A percentile compares a stretch with the other conserved stretches of the same genome.
These are phyloP conservation scores for Phytophthora macrochlamydospora DNA, from an alignment of 352 stramenopile species.

Conservation along the genomic window DNA sequence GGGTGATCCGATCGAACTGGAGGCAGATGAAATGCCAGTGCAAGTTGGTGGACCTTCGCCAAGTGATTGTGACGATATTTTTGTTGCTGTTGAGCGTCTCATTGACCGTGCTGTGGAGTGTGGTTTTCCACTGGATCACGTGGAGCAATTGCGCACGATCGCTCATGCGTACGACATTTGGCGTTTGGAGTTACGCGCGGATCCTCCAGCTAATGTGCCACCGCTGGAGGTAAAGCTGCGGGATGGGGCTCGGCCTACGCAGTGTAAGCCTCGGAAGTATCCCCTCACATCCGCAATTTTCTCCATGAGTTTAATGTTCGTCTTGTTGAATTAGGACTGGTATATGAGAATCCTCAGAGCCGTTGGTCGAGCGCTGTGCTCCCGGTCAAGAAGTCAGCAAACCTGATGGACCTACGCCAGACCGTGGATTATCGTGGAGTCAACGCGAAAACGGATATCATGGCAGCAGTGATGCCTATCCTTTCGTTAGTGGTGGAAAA, in stretches of 20 bases:
- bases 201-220: slow-evolving; percentile 6
- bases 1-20: slow-evolving; percentile 3
- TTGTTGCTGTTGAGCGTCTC: slow-evolving; percentile 2
- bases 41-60: background rate
- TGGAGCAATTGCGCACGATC: background rate
- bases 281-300: background rate
- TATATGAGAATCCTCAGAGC: slow-evolving; percentile 5
- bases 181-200: slow-evolving; percentile 5
- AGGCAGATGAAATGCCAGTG: slow-evolving; percentile 3
- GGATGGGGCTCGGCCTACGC: background rate
- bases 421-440: slow-evolving; percentile 2
- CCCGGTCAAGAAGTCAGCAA: background rate
- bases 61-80: background rate
- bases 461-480: slow-evolving; percentile 6
- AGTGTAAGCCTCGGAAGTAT: background rate
- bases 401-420: background rate
- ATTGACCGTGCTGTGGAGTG: slow-evolving; percentile 7
- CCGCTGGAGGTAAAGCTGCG: background rate
- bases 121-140: background rate
- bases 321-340: background rate
- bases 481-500: slow-evolving; percentile 4
- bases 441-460: background rate
- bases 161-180: slow-evolving; percentile 1
- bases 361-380: background rate
- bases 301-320: background rate